These are phyloP conservation scores for Neonectria sp. DNA, from an alignment of 2,329 filamentous ascomycete genomes.

Conservation along the genomic window DNA sequence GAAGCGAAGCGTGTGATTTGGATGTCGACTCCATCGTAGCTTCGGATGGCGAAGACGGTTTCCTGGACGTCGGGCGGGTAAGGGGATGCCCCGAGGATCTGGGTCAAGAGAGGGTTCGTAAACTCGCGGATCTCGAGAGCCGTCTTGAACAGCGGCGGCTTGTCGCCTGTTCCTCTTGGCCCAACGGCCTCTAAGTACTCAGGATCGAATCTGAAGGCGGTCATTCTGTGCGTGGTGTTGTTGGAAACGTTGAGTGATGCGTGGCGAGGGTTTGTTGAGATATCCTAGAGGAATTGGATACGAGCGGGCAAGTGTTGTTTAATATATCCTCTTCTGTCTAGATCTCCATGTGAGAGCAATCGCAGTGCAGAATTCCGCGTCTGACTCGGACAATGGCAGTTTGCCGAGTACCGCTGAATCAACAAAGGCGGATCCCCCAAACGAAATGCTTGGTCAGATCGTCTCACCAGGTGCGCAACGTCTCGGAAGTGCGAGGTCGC, in stretches of 20 bases:
- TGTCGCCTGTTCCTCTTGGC: neutral
- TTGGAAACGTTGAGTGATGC: neutral
- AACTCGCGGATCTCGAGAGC: constrained; percentile 28
- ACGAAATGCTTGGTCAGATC: neutral
- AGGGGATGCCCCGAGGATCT: constrained; percentile 3
- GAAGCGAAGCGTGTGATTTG: constrained; percentile 36
- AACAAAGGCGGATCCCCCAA: neutral
- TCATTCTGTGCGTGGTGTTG: neutral
- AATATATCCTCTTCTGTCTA: neutral
- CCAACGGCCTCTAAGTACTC: constrained; percentile 23
- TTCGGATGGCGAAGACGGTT: constrained; percentile 31
- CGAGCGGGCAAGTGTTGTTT: neutral
- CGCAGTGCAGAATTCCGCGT: neutral
- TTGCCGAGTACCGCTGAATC: neutral
- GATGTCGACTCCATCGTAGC: constrained; percentile 35
- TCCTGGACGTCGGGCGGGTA: constrained; percentile 24
- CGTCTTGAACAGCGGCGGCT: constrained; percentile 15
- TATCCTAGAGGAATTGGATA: too few relatives aligned
- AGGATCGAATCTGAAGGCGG: constrained; percentile 22
- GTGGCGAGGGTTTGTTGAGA: neutral
- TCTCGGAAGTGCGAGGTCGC: neutral
- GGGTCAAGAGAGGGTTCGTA: constrained; percentile 8
- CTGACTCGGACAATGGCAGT: neutral
- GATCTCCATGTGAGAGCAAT: neutral
- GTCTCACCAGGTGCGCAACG: neutral